Conservation (phyloP, 306 rosid genomes). For the Vachellia pachyceras region DNA sequence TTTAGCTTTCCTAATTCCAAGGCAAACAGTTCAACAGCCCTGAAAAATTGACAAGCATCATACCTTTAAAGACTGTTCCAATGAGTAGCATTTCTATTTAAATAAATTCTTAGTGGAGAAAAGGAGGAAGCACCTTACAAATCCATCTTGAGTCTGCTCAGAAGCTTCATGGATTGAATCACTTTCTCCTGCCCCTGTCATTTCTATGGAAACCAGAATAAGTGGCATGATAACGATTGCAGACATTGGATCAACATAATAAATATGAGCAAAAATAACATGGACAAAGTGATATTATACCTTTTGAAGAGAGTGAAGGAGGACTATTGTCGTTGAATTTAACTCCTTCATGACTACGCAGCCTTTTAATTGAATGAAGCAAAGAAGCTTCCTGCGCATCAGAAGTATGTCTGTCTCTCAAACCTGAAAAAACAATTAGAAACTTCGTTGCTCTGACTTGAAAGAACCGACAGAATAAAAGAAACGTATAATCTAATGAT, state of each 20-base stretch:
- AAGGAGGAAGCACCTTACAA: constrained; percentile 65
- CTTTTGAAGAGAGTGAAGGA: constrained; percentile 52
- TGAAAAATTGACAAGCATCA: constrained; percentile 46
- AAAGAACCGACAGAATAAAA: constrained; percentile 18
- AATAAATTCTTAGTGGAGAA: constrained; percentile 25
- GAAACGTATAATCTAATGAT: constrained; percentile 21
- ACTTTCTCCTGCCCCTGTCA: constrained; percentile 63
- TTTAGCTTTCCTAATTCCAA: constrained; percentile 70
- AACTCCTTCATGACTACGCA: constrained; percentile 48
- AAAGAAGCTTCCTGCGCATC: constrained; percentile 46
- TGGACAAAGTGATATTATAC: constrained; percentile 42
- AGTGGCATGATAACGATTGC: constrained; percentile 15
- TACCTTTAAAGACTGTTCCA: constrained; percentile 21
- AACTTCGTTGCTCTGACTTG: constrained; percentile 20
- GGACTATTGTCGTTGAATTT: constrained; percentile 48
- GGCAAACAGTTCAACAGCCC: constrained; percentile 78
- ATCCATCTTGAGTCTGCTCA: constrained; percentile 67
- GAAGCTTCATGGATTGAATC: constrained; percentile 58
- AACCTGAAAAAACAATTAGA: constrained; percentile 50
- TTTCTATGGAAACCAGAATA: constrained; percentile 31
- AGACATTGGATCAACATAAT: constrained; percentile 24
- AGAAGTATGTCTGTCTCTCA: constrained; percentile 46
- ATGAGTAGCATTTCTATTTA: constrained; percentile 12
- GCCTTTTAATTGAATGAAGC: constrained; percentile 59
- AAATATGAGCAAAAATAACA: constrained; percentile 26